Conservation (phyloP, 495 filamentous ascomycete genomes). For the Evansstolkia leycettana region DNA sequence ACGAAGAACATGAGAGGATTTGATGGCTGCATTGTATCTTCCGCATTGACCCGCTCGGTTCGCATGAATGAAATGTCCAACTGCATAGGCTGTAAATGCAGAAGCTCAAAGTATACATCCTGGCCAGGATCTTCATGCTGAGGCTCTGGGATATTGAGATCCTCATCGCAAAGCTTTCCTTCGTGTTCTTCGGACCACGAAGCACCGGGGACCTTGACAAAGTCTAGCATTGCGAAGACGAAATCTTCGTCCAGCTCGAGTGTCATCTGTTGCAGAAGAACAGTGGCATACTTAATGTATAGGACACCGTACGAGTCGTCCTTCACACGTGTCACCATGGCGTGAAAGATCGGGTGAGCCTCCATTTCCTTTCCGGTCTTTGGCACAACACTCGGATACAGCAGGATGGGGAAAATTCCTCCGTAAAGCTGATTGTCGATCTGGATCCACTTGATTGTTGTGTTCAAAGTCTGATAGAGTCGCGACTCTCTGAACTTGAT, state of each 20-base stretch:
- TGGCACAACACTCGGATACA: constrained; percentile 97
- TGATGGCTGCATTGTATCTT: constrained; percentile 69
- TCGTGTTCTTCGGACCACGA: constrained; percentile 75
- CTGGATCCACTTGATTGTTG: constrained; percentile 95
- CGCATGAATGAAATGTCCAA: constrained; percentile 93
- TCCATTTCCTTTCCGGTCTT: constrained; percentile 97
- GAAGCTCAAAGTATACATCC: constrained; percentile 93
- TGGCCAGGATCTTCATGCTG: constrained; percentile 69
- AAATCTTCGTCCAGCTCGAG: constrained; percentile 97
- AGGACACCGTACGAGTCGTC: constrained; percentile 96
- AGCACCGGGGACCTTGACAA: constrained; percentile 88
- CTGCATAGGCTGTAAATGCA: constrained; percentile 97
- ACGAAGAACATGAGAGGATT: constrained; percentile 97
- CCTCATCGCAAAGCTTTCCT: constrained; percentile 79
- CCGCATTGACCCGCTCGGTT: constrained; percentile 90
- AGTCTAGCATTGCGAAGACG: constrained; percentile 89
- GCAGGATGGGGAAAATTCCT: constrained; percentile 91
- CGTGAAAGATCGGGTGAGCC: constrained; percentile 85
- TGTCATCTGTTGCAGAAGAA: constrained; percentile 95
- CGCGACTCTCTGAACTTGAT: constrained; percentile 85
- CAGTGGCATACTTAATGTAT: constrained; percentile 95
- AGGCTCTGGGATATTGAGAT: constrained; percentile 84
- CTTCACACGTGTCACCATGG: constrained; percentile 86
- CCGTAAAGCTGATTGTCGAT: constrained; percentile 98
- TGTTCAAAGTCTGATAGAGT: constrained; percentile 79